A percentile compares a stretch with the other conserved stretches of the same genome.
phyloP scores from a whole-genome alignment of 352 stramenopile species.

The Phytophthora sansomeana region DNA sequence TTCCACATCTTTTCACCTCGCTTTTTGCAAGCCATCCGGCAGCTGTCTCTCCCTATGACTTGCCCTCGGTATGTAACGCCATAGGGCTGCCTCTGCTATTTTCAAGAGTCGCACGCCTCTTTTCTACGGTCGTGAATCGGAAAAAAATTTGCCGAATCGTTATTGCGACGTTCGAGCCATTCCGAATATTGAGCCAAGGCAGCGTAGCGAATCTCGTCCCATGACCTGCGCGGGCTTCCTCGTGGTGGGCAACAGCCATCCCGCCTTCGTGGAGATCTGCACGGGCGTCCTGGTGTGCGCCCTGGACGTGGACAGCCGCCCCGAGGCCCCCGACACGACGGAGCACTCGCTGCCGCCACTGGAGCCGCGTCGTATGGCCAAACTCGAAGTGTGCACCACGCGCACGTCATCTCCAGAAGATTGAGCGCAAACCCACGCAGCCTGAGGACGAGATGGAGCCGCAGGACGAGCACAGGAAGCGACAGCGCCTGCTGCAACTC shows the following conservation, averaged over 20 bases:
- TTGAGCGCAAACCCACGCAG: slow-evolving; percentile 33
- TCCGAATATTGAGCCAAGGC: slow-evolving; percentile 15
- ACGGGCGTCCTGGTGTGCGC: slow-evolving; percentile 64
- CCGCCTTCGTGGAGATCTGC: slow-evolving; percentile 69
- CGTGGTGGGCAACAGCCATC: slow-evolving; percentile 59
- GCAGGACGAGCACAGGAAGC: slow-evolving; percentile 17
- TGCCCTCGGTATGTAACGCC: background rate
- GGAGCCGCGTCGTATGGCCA: slow-evolving; percentile 53
- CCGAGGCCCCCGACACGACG: background rate
- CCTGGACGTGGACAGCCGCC: slow-evolving; percentile 10
- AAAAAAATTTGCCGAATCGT: slow-evolving; percentile 5
- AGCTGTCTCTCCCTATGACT: background rate
- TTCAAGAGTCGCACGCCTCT: slow-evolving; percentile 13
- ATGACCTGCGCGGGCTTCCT: slow-evolving; percentile 81
- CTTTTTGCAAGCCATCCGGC: no score
- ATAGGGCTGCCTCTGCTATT: background rate
- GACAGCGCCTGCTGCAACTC: slow-evolving; percentile 61
- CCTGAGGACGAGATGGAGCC: slow-evolving; percentile 33
- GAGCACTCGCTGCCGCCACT: slow-evolving; percentile 50
- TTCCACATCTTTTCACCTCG: background rate
- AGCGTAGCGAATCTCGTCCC: slow-evolving; percentile 8
- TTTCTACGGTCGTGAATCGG: slow-evolving; percentile 24
- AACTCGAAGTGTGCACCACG: slow-evolving; percentile 30
- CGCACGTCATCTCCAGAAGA: slow-evolving; percentile 32
- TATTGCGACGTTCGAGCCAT: slow-evolving; percentile 1